phyloP scores from a whole-genome alignment of 2,329 filamentous ascomycete genomes.

The Leptodontidium sp. region DNA sequence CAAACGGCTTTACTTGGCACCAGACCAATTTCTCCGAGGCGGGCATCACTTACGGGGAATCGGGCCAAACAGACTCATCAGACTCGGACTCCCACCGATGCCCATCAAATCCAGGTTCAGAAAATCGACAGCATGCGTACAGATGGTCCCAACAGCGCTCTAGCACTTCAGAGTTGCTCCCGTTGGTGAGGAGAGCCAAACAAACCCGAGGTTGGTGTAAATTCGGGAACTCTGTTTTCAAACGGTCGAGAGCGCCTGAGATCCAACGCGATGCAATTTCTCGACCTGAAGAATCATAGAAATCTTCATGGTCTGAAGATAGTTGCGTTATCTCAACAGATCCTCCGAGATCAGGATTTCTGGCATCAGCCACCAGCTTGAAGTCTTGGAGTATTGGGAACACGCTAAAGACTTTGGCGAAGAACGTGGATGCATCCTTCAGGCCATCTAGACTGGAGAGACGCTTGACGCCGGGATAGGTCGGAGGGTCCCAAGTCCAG shows the following conservation, averaged over 20 bases:
- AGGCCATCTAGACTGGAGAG: neutral
- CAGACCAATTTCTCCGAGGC: neutral
- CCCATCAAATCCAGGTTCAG: neutral
- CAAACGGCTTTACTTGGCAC: too few species aligned
- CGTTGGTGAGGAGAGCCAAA: neutral
- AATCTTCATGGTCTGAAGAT: neutral
- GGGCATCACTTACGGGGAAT: neutral
- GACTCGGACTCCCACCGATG: neutral
- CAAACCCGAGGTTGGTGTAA: neutral
- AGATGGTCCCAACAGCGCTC: neutral
- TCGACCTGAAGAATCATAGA: neutral
- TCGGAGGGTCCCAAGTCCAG: neutral
- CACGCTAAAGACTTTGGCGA: neutral
- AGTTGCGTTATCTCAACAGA: neutral
- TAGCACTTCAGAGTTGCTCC: neutral
- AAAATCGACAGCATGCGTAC: neutral
- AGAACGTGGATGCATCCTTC: neutral
- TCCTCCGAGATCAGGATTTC: neutral
- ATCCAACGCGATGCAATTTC: neutral
- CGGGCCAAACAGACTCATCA: neutral
- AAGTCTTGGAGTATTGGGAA: neutral
- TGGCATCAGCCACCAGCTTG: neutral
- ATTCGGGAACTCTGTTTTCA: neutral
- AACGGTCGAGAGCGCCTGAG: neutral
- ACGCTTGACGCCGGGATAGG: neutral